Percentiles rank a stretch among this genome's conserved stretches.
phyloP scores from a whole-genome alignment of 1,284 basidiomycete species.

The Vanrija humicola region DNA sequence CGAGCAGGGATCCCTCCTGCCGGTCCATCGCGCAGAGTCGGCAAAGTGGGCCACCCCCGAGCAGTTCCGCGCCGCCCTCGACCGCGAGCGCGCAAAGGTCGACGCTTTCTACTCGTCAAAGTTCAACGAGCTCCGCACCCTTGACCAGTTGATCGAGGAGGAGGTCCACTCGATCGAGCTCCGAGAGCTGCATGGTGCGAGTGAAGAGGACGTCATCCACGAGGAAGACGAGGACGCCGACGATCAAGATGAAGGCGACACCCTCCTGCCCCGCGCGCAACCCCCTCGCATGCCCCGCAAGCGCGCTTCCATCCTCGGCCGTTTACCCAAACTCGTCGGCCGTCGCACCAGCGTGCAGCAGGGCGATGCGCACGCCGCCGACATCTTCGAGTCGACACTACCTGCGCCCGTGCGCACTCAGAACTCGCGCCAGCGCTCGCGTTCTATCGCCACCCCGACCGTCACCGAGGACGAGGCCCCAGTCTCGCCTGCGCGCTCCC shows the following conservation, averaged over 20 bases:
- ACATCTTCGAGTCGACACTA: conserved; percentile 42
- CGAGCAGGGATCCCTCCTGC: conserved; percentile 54
- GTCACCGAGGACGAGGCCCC: neutral
- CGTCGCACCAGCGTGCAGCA: conserved; percentile 7
- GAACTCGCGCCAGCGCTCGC: conserved; percentile 12
- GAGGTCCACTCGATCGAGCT: conserved; percentile 65
- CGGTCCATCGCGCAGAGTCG: conserved; percentile 45
- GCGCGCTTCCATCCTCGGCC: conserved; percentile 21
- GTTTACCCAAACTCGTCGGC: conserved; percentile 7
- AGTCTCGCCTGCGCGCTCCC: conserved; percentile 10
- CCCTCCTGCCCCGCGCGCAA: conserved; percentile 8
- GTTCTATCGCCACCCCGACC: conserved; percentile 2
- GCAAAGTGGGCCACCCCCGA: conserved; percentile 47
- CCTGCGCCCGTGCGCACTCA: conserved; percentile 20
- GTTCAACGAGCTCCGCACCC: conserved; percentile 65
- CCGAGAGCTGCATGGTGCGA: conserved; percentile 52
- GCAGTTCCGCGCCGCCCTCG: conserved; percentile 74
- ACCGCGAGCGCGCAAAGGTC: conserved; percentile 81
- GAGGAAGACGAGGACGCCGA: conserved; percentile 56
- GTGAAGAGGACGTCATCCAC: conserved; percentile 51
- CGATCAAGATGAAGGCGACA: conserved; percentile 55
- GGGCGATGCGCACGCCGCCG: conserved; percentile 29
- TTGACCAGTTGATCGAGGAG: conserved; percentile 63
- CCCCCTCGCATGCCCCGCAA: conserved; percentile 15
- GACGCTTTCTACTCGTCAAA: conserved; percentile 73